A percentile compares a stretch with the other conserved stretches of the same genome.
Conservation (phyloP, 192 early-diverging fungal genomes). For the Backusella tarrabulga region DNA sequence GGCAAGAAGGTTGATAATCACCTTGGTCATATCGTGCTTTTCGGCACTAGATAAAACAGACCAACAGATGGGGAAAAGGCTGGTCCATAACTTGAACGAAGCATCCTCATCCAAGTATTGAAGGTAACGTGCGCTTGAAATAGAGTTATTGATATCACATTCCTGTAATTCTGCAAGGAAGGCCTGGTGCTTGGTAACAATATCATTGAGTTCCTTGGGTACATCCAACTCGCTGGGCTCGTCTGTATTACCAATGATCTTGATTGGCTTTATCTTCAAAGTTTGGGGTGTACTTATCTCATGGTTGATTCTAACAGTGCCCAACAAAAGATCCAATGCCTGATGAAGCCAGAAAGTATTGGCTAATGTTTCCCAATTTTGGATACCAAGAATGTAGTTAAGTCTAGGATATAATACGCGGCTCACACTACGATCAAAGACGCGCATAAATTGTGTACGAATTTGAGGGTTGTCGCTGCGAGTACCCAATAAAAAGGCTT, state of each 20-base stretch:
- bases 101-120: constrained; percentile 66
- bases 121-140: constrained; percentile 60
- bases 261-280: constrained; percentile 49
- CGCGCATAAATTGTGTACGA: constrained; percentile 74
- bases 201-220: constrained; percentile 38
- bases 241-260: not conserved
- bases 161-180: constrained; percentile 61
- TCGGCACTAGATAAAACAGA: constrained; percentile 66
- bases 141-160: constrained; percentile 47
- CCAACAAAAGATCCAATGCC: constrained; percentile 83
- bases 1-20: constrained; percentile 80
- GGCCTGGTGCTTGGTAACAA: constrained; percentile 54
- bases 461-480: constrained; percentile 76
- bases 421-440: constrained; percentile 80
- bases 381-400: constrained; percentile 86
- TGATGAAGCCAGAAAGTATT: constrained; percentile 92
- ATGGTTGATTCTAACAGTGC: constrained; percentile 51
- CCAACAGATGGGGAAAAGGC: constrained; percentile 87
- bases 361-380: constrained; percentile 93
- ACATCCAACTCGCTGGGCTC: constrained; percentile 12
- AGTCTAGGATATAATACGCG: constrained; percentile 70
- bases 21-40: constrained; percentile 82
- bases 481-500: constrained; percentile 92
- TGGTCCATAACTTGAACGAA: constrained; percentile 78
- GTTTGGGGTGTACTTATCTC: constrained; percentile 36